phyloP scores from a whole-genome alignment of 176 grass and related monocot species.

The Avena sativa region DNA sequence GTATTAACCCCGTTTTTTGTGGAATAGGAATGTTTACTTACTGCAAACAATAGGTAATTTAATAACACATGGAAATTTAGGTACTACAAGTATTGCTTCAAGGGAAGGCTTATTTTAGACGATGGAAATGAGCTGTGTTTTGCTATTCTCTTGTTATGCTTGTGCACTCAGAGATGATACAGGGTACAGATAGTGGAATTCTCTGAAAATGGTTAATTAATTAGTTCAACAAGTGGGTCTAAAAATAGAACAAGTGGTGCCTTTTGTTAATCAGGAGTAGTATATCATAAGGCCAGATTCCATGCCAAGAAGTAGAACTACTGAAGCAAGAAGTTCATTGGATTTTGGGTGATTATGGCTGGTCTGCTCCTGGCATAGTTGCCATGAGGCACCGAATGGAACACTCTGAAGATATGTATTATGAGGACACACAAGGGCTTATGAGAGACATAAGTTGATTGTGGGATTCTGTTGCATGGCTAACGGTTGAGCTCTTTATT shows the following conservation, averaged over 20 bases:
- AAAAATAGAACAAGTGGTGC: slow-evolving; percentile 36
- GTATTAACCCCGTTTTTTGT: background rate
- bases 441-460: slow-evolving; percentile 8
- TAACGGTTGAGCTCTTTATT: slow-evolving; percentile 13
- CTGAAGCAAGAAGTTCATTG: background rate
- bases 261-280: slow-evolving; percentile 33
- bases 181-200: background rate
- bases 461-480: slow-evolving; percentile 4
- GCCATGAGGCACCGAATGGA: background rate
- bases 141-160: slow-evolving; percentile 23
- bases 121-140: slow-evolving; percentile 20
- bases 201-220: slow-evolving; percentile 13
- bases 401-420: background rate
- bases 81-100: background rate
- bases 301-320: slow-evolving; percentile 28
- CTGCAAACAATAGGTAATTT: background rate
- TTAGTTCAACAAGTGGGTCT: slow-evolving; percentile 36
- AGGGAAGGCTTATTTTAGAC: background rate
- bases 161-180: background rate
- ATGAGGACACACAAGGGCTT: background rate
- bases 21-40: background rate
- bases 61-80: background rate
- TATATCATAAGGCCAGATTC: background rate
- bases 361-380: background rate
- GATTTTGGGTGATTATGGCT: slow-evolving; percentile 5